Evolutionary conservation across 1,284 basidiomycete species (phyloP).

Genomic region (Jaminaea rosea): DNA sequence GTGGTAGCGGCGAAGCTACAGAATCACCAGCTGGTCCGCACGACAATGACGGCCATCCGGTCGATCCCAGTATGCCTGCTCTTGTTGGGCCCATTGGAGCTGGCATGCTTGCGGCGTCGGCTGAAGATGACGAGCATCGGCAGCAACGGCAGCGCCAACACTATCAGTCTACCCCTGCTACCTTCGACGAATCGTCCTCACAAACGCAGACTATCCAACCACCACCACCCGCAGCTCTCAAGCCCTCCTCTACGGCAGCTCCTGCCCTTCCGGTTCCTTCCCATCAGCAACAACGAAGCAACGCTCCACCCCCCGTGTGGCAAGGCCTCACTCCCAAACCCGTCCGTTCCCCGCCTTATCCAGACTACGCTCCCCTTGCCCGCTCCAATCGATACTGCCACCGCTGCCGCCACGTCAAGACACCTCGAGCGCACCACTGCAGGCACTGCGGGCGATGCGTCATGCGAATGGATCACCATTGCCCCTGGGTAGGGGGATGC

Average conservation of each 20-base stretch:
- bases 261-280: neutral
- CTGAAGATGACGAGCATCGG: neutral
- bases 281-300: neutral
- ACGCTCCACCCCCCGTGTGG: neutral
- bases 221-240: neutral
- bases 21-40: neutral
- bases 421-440: conserved; percentile 67
- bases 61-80: conserved; percentile 3
- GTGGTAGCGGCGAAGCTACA: too few relatives aligned
- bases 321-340: neutral
- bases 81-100: conserved; percentile 7
- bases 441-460: conserved; percentile 63
- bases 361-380: conserved; percentile 5
- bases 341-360: neutral
- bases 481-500: conserved; percentile 65
- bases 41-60: conserved; percentile 1
- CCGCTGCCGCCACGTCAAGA: conserved; percentile 55
- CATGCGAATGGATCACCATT: conserved; percentile 65
- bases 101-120: conserved; percentile 4
- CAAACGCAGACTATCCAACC: neutral
- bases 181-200: too few relatives aligned
- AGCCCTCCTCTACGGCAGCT: neutral
- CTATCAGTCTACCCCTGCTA: too few relatives aligned
- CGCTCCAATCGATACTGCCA: conserved; percentile 34
- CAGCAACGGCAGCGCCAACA: too few relatives aligned